These are phyloP conservation scores for Botrytis paeoniae DNA, from an alignment of 2,329 filamentous ascomycete genomes.

Conservation along the genomic window DNA sequence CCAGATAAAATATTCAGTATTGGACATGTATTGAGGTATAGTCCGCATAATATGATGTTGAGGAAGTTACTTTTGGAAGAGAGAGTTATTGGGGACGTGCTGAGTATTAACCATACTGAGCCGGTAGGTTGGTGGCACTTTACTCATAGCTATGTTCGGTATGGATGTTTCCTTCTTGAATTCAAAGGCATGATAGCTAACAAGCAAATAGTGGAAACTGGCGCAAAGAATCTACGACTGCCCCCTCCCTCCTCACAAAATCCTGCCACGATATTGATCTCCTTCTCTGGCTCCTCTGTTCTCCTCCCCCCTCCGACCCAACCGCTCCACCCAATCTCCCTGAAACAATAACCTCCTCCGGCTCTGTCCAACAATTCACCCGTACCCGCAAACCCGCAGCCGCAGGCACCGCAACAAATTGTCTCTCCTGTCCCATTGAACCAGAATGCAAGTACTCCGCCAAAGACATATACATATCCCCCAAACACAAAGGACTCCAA, in stretches of 20 bases:
- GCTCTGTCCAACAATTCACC: constrained; percentile 75
- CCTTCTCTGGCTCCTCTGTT: constrained; percentile 84
- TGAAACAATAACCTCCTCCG: constrained; percentile 72
- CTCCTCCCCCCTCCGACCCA: constrained; percentile 43
- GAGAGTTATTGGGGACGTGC: constrained; percentile 74
- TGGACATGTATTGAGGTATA: constrained; percentile 91
- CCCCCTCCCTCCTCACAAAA: constrained; percentile 84
- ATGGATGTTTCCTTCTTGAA: constrained; percentile 22
- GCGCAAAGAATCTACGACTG: constrained; percentile 75
- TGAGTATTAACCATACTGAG: constrained; percentile 87
- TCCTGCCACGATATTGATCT: constrained; percentile 96
- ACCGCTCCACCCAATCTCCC: constrained; percentile 32
- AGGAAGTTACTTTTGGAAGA: constrained; percentile 74
- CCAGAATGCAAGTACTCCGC: constrained; percentile 80
- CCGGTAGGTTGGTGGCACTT: constrained; percentile 98
- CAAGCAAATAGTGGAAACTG: constrained; percentile 71
- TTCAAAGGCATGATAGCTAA: neutral
- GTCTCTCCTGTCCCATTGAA: constrained; percentile 74
- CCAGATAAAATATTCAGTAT: constrained; percentile 70
- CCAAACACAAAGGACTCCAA: constrained; percentile 55
- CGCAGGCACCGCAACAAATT: constrained; percentile 81
- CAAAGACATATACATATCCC: constrained; percentile 59
- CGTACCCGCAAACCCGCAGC: constrained; percentile 69
- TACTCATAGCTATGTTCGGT: constrained; percentile 79
- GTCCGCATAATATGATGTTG: constrained; percentile 84